Evolutionary conservation across 345 rosid species (phyloP).

Genomic region (Xanthoceras sorbifolium): DNA sequence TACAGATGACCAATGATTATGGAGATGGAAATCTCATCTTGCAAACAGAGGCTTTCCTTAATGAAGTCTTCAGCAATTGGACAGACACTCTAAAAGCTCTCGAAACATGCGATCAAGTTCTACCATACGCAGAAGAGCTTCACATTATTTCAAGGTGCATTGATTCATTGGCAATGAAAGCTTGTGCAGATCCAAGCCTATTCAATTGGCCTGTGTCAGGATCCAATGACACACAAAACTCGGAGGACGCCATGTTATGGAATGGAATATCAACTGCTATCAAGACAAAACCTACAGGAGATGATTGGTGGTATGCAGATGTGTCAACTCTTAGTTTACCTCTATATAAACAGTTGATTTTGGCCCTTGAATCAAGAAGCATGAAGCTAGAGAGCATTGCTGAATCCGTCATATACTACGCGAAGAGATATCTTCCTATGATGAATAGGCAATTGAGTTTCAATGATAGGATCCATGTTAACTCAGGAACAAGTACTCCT

Average conservation of each 20-base stretch:
- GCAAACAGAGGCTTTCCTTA: conserved; percentile 58
- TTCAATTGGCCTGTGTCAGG: conserved; percentile 62
- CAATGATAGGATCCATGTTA: conserved; percentile 29
- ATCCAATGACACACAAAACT: conserved; percentile 24
- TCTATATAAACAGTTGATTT: conserved; percentile 54
- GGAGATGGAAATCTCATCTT: conserved; percentile 67
- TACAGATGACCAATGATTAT: conserved; percentile 57
- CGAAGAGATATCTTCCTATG: conserved; percentile 57
- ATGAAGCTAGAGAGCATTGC: conserved; percentile 61
- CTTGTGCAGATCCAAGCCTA: conserved; percentile 60
- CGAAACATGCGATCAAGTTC: conserved; percentile 67
- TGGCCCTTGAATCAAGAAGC: conserved; percentile 46
- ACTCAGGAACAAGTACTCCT: conserved; percentile 29
- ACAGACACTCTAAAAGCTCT: conserved; percentile 67
- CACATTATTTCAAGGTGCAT: conserved; percentile 75
- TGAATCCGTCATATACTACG: conserved; percentile 55
- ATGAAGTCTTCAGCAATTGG: conserved; percentile 64
- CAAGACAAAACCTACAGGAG: conserved; percentile 47
- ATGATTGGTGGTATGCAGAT: conserved; percentile 83
- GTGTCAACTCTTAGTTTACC: conserved; percentile 55
- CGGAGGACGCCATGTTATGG: conserved; percentile 47
- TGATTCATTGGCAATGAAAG: conserved; percentile 65
- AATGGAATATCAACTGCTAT: conserved; percentile 58
- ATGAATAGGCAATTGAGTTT: conserved; percentile 51
- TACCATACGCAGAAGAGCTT: conserved; percentile 61